Conservation (phyloP, 176 grass and related monocot genomes). For the Oropetium thomaeum region DNA sequence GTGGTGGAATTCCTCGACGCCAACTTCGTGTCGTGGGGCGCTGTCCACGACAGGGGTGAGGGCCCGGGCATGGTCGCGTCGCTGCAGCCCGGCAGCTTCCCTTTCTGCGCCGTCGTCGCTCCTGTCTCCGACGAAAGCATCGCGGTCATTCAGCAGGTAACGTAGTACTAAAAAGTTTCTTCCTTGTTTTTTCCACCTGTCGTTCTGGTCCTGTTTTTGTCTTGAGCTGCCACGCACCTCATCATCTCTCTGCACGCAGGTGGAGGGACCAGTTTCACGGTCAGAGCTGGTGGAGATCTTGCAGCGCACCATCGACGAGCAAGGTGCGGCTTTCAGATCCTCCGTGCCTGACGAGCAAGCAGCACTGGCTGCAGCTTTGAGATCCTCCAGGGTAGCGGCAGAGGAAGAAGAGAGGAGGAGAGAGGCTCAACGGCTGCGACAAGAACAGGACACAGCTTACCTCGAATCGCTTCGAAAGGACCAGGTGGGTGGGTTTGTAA, state of each 20-base stretch:
- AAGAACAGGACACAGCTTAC: slow-evolving; percentile 70
- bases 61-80: slow-evolving; percentile 38
- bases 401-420: slow-evolving; percentile 59
- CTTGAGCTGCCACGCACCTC: background rate
- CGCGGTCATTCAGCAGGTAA: slow-evolving; percentile 58
- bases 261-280: slow-evolving; percentile 62
- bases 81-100: slow-evolving; percentile 52
- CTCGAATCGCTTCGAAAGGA: slow-evolving; percentile 59
- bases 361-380: background rate
- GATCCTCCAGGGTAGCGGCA: slow-evolving; percentile 28
- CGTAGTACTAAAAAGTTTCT: too few relatives aligned
- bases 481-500: slow-evolving; percentile 27
- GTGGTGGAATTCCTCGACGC: slow-evolving; percentile 71
- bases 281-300: slow-evolving; percentile 67
- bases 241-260: slow-evolving; percentile 17
- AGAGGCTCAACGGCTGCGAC: slow-evolving; percentile 33
- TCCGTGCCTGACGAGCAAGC: background rate
- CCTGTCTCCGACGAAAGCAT: slow-evolving; percentile 48
- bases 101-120: slow-evolving; percentile 66
- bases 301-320: slow-evolving; percentile 64
- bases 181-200: background rate
- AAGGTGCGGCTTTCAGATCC: slow-evolving; percentile 37
- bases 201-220: background rate
- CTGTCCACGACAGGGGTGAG: slow-evolving; percentile 38
- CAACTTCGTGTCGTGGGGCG: slow-evolving; percentile 69